Conservation (phyloP, 225 moss, liverwort and hornwort species). For the Asterella californica region DNA sequence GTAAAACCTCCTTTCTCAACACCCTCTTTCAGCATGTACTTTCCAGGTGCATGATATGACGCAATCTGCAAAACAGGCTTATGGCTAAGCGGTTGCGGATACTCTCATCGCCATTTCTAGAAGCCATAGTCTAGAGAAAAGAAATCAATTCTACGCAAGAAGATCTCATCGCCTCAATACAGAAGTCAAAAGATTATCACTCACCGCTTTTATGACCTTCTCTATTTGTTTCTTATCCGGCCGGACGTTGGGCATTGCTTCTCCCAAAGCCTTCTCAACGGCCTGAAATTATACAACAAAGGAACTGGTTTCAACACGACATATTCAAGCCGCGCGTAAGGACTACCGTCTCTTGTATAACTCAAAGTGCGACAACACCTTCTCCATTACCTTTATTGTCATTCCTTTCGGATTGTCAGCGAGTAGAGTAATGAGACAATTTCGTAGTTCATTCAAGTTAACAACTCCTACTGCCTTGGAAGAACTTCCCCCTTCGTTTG, state of each 20-base stretch:
- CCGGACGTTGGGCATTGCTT: conserved; percentile 68
- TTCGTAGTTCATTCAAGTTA: conserved; percentile 70
- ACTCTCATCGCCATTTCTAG: neutral
- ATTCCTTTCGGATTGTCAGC: conserved; percentile 88
- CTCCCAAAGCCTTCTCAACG: conserved; percentile 86
- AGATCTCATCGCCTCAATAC: neutral
- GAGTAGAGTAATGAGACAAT: conserved; percentile 75
- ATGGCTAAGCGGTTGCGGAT: neutral
- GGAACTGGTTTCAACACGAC: neutral
- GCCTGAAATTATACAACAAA: conserved; percentile 44
- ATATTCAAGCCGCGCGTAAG: neutral
- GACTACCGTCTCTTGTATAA: neutral
- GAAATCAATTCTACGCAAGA: neutral
- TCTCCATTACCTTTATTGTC: conserved; percentile 71
- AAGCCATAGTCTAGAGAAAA: neutral
- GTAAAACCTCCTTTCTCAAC: conserved; percentile 65
- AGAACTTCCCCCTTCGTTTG: conserved; percentile 46
- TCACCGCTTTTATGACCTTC: conserved; percentile 84
- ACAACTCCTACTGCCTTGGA: conserved; percentile 54
- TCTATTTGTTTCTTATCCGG: conserved; percentile 86
- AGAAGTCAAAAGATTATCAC: neutral
- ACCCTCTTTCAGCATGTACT: conserved; percentile 85
- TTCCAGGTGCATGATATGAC: conserved; percentile 86
- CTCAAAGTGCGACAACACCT: neutral
- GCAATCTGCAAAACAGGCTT: conserved; percentile 54